Conservation (phyloP, 441 rosid species). For the Dalechampia spathulata region DNA sequence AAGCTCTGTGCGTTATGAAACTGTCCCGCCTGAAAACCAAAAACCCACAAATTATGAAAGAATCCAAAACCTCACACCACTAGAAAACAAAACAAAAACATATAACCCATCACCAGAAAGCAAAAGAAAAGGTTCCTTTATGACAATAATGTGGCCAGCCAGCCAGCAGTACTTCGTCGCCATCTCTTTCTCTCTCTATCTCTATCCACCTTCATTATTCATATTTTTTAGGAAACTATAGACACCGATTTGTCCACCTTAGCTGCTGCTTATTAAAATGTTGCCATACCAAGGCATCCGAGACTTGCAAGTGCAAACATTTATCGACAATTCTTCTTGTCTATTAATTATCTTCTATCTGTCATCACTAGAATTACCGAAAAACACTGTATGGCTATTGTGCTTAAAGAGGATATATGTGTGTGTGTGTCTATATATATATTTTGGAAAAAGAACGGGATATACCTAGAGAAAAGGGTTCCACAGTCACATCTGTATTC, state of each 20-base stretch:
- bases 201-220: neutral
- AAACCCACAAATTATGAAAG: neutral
- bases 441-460: too few species aligned
- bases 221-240: slow-evolving; percentile 3
- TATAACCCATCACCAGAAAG: slow-evolving; percentile 25
- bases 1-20: slow-evolving; percentile 46
- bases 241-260: slow-evolving; percentile 27
- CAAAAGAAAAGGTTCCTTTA: slow-evolving; percentile 15
- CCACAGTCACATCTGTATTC: slow-evolving; percentile 91
- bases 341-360: neutral
- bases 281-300: slow-evolving; percentile 20
- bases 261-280: slow-evolving; percentile 14
- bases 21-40: slow-evolving; percentile 38
- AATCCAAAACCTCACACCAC: slow-evolving; percentile 17
- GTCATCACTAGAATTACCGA: neutral
- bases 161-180: slow-evolving; percentile 17
- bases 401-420: slow-evolving; percentile 2
- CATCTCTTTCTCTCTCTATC: slow-evolving; percentile 7
- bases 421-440: too few species aligned
- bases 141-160: slow-evolving; percentile 2
- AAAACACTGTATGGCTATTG: neutral
- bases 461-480: slow-evolving; percentile 69
- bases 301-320: slow-evolving; percentile 3
- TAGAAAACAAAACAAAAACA: slow-evolving; percentile 23
- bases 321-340: slow-evolving; percentile 10